These are phyloP conservation scores for Phyllosticta citribraziliensis DNA, from an alignment of 2,329 filamentous ascomycete species.

Conservation along the genomic window DNA sequence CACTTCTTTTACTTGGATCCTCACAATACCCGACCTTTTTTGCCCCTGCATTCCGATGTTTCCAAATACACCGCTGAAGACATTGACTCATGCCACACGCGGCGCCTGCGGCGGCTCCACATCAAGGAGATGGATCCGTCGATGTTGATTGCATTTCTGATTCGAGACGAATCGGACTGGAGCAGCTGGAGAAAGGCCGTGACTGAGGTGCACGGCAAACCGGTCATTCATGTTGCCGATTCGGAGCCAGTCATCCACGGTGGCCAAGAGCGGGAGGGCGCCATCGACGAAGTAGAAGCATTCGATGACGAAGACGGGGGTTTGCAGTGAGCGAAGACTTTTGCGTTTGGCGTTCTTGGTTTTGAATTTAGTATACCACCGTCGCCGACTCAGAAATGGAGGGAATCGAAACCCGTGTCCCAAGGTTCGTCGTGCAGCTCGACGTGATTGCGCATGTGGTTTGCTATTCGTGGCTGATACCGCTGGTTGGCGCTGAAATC, in stretches of 20 bases:
- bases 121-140: constrained; percentile 94
- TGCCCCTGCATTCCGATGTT: constrained; percentile 53
- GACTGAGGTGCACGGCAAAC: constrained; percentile 60
- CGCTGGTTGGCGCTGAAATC: too few relatives aligned
- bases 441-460: too few relatives aligned
- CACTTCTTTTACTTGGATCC: constrained; percentile 93
- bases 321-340: background rate
- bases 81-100: constrained; percentile 75
- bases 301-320: constrained; percentile 60
- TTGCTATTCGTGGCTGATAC: too few relatives aligned
- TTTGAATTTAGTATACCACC: constrained; percentile 1
- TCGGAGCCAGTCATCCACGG: constrained; percentile 49
- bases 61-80: constrained; percentile 60
- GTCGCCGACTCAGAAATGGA: background rate
- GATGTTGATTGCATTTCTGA: constrained; percentile 92
- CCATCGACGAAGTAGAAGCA: constrained; percentile 82
- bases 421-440: background rate
- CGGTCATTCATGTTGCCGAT: constrained; percentile 76
- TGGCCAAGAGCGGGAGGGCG: constrained; percentile 52
- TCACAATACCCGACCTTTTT: constrained; percentile 68
- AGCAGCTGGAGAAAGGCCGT: constrained; percentile 68
- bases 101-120: constrained; percentile 70
- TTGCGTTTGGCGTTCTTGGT: background rate
- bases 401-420: background rate
- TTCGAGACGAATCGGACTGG: constrained; percentile 76